Evolutionary conservation across 345 rosid genomes (phyloP).

Genomic region (Anastatica hierochuntica): DNA sequence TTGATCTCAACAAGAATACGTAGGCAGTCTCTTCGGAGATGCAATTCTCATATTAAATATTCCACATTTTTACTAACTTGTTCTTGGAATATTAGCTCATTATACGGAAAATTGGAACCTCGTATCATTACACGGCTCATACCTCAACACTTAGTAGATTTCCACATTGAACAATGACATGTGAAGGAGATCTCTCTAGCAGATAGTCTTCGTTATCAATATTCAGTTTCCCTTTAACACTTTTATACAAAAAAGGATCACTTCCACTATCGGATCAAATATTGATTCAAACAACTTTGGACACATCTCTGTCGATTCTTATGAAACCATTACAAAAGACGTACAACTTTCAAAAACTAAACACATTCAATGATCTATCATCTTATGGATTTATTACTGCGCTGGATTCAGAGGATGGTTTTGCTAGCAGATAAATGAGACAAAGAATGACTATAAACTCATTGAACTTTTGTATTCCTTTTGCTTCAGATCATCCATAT

Average conservation of each 20-base stretch:
- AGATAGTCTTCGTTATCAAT: slow-evolving; percentile 59
- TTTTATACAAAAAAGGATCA: slow-evolving; percentile 78
- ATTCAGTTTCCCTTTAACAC: slow-evolving; percentile 65
- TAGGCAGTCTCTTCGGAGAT: too few species aligned
- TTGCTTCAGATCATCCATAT: slow-evolving; percentile 64
- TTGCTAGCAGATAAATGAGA: slow-evolving; percentile 57
- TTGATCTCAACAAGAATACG: too few species aligned
- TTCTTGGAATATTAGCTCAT: too few species aligned
- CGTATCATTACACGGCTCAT: too few species aligned
- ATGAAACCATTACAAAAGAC: background rate
- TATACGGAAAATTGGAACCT: too few species aligned
- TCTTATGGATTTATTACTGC: slow-evolving; percentile 16
- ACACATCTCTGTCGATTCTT: slow-evolving; percentile 37
- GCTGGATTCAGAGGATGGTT: slow-evolving; percentile 34
- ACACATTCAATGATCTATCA: background rate
- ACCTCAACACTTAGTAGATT: too few species aligned
- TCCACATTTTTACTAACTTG: too few species aligned
- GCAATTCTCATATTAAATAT: too few species aligned
- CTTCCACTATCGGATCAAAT: slow-evolving; percentile 61
- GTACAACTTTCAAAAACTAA: slow-evolving; percentile 4
- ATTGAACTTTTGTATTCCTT: slow-evolving; percentile 71
- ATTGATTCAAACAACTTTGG: slow-evolving; percentile 51
- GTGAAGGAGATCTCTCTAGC: slow-evolving; percentile 61
- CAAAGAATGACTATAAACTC: slow-evolving; percentile 78
- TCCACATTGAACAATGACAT: too few species aligned